Evolutionary conservation across 495 filamentous ascomycete species (phyloP), one percentile per base, ranked within the genome.

Genomic region (Penicillium dipodomyicola): DNA sequence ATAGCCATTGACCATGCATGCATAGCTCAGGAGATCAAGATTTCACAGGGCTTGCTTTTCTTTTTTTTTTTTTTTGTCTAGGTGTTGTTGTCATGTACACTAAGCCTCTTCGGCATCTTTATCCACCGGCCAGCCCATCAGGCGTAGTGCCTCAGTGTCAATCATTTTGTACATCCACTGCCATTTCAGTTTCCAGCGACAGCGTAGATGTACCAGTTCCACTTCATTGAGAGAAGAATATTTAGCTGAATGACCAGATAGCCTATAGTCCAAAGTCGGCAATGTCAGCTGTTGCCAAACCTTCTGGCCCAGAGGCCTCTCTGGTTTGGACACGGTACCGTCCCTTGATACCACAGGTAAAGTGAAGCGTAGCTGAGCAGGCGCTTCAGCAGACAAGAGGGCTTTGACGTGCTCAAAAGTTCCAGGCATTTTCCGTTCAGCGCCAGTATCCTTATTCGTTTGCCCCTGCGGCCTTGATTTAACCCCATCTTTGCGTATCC

Each of bases 151-250:
- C 47, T 74, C 65, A 27, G 57, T 58, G 57, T 77, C 74, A 63
- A 77, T 56, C 63, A 63, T 74, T 66, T 77, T 79, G 61, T 73
- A 77, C 64, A 64, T 70, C 74, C 76, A 79, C 51, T 76, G 67
- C 70, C 76, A 79, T 10, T 48, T 59, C 23, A 77, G 29, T 39
- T 49, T 64, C 54, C 60, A 69, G 11, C 12, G 37, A 19, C 42
- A 53, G n/a, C 55, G 58, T 15, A 17, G 20, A 37, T 56, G 58
- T 17, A 45, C 22, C 35, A 69, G 37, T 14, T 65, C 55, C 35
- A 61, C 33, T 27, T 60, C 52, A 20, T 43, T 57, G 6, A 27
- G 7, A 23, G 52, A 27, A 23, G 40, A 5, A 32, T 49, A 22
- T 17, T 51, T 40, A 11, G 39, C 12, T 14, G 12, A 43, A 40